Evolutionary conservation across 352 stramenopile species (phyloP).

Genomic region (Lagenidium giganteum): DNA sequence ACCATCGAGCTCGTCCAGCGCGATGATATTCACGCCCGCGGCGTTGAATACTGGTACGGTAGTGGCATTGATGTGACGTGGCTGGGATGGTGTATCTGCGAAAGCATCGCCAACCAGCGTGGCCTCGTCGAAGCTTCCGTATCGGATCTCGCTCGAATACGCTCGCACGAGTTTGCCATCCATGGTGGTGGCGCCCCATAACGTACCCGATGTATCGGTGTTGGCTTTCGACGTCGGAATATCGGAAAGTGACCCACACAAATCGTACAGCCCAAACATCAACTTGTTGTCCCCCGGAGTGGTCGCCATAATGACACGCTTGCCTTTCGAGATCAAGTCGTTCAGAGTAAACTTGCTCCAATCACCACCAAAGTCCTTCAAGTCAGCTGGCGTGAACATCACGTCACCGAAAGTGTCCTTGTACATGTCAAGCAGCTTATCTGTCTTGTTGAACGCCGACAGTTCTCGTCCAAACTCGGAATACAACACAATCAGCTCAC

Average conservation of each 20-base stretch:
- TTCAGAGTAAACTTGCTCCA: conserved; percentile 48
- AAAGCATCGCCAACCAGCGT: conserved; percentile 13
- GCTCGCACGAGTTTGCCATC: conserved; percentile 36
- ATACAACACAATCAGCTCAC: conserved; percentile 52
- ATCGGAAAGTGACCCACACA: too few species aligned
- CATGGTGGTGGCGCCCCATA: conserved; percentile 40
- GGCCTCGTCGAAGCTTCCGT: conserved; percentile 38
- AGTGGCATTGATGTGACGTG: conserved; percentile 22
- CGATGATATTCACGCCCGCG: conserved; percentile 54
- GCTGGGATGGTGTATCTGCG: conserved; percentile 12
- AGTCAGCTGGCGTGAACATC: conserved; percentile 40
- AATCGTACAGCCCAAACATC: conserved; percentile 45
- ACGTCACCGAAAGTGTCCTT: conserved; percentile 38
- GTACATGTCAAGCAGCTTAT: conserved; percentile 45
- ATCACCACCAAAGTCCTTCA: conserved; percentile 24
- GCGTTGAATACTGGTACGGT: conserved; percentile 42
- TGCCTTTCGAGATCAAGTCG: conserved; percentile 36
- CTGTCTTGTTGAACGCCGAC: conserved; percentile 28
- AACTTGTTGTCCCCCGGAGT: conserved; percentile 38
- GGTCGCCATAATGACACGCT: conserved; percentile 47
- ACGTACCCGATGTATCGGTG: conserved; percentile 15
- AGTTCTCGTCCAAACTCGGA: conserved; percentile 48
- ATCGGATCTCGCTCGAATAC: conserved; percentile 43
- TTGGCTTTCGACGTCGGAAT: too few species aligned
- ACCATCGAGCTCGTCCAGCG: conserved; percentile 52